Conservation (phyloP, 305 asterid species). For the Solanum chacoense region DNA sequence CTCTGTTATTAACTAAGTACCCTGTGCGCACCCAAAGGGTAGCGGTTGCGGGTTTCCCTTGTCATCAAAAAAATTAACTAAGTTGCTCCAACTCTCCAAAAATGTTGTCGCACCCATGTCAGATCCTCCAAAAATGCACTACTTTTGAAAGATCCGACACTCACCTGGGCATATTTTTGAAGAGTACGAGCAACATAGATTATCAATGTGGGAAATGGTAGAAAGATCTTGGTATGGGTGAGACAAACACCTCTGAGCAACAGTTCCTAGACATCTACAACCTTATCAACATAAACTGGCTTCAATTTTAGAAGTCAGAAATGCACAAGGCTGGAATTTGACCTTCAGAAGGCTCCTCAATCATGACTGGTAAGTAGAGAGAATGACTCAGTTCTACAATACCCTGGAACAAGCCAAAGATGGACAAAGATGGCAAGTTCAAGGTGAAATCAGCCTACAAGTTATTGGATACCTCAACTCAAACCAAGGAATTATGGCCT, state of each 20-base stretch:
- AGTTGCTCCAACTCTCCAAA: no score
- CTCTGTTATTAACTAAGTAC: no score
- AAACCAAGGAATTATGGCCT: background rate
- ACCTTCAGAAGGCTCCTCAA: background rate
- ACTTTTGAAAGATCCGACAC: no score
- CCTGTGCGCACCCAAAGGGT: no score
- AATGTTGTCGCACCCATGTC: no score
- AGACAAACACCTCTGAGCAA: background rate
- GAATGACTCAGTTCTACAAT: background rate
- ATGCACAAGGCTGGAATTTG: background rate
- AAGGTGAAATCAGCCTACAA: background rate
- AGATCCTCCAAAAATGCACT: no score
- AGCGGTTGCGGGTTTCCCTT: no score
- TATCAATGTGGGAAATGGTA: background rate
- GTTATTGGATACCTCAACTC: background rate
- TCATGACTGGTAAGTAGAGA: background rate
- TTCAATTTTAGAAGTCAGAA: background rate
- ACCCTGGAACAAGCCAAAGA: background rate
- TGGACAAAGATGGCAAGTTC: background rate
- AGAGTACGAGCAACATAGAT: no score
- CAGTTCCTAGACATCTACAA: background rate
- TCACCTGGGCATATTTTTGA: no score
- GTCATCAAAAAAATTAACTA: no score
- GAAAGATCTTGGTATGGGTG: background rate
- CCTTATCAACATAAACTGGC: background rate